phyloP scores from a whole-genome alignment of 257 asterid species.

The Solanum bukasovii region DNA sequence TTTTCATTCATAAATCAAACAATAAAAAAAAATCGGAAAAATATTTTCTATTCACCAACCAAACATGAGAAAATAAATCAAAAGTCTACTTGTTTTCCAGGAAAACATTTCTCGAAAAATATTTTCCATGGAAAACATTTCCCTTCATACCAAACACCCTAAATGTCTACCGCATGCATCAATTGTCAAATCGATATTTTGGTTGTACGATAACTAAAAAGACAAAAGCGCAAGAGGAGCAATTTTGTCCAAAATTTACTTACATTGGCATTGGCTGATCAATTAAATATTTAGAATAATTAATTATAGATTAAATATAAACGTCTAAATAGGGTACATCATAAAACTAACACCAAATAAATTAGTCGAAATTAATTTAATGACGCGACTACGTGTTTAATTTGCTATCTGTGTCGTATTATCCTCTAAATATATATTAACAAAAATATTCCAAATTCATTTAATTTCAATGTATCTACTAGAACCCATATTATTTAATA shows the following conservation, averaged over 20 bases:
- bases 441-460: not conserved
- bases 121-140: no score
- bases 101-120: no score
- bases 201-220: not conserved
- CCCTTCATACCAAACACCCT: no score
- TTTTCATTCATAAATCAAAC: no score
- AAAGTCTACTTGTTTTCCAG: no score
- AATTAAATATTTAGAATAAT: not conserved
- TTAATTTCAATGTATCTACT: not conserved
- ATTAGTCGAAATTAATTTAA: not conserved
- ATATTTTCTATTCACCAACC: no score
- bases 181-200: not conserved
- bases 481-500: not conserved
- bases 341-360: not conserved
- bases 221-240: not conserved
- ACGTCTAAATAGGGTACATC: not conserved
- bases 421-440: not conserved
- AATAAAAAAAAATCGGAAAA: no score
- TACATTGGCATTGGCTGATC: not conserved
- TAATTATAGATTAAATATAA: not conserved
- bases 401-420: not conserved
- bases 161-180: not conserved
- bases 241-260: not conserved
- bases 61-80: no score
- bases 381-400: not conserved